These are phyloP conservation scores for Tetrapisispora iriomotensis DNA, from an alignment of 805 yeast species.

Conservation along the genomic window DNA sequence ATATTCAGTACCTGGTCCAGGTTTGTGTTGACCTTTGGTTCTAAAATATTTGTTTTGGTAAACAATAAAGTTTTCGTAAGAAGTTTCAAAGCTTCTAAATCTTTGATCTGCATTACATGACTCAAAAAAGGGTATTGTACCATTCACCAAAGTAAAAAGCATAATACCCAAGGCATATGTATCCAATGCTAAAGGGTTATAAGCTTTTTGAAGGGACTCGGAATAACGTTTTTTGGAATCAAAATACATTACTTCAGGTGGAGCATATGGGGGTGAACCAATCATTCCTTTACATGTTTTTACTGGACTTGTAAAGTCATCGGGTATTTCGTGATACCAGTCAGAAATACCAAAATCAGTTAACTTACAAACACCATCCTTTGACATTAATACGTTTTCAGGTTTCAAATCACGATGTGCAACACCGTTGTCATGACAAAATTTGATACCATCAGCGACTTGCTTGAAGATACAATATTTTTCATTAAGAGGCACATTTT, in stretches of 20 bases:
- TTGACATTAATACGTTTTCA: slow-evolving; percentile 55
- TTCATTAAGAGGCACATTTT: slow-evolving; percentile 39
- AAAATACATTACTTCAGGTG: slow-evolving; percentile 62
- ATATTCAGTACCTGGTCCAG: slow-evolving; percentile 66
- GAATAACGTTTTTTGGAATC: slow-evolving; percentile 27
- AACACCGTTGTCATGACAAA: slow-evolving; percentile 54
- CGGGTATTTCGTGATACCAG: slow-evolving; percentile 46
- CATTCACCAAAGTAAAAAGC: slow-evolving; percentile 49
- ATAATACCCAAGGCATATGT: slow-evolving; percentile 66
- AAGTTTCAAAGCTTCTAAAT: slow-evolving; percentile 46
- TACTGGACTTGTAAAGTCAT: slow-evolving; percentile 37
- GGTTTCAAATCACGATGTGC: slow-evolving; percentile 72
- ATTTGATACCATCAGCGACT: slow-evolving; percentile 50
- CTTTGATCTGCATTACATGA: slow-evolving; percentile 40
- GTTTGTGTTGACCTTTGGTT: slow-evolving; percentile 33
- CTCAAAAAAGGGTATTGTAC: slow-evolving; percentile 50
- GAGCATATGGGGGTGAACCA: slow-evolving; percentile 75
- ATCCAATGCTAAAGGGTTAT: slow-evolving; percentile 63
- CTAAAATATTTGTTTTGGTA: slow-evolving; percentile 41
- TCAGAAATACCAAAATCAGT: slow-evolving; percentile 75
- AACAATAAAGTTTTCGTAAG: slow-evolving; percentile 33
- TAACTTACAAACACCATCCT: slow-evolving; percentile 52
- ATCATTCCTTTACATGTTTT: slow-evolving; percentile 39
- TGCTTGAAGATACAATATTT: slow-evolving; percentile 64
- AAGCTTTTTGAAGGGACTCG: slow-evolving; percentile 30